Evolutionary conservation across 2,329 filamentous ascomycete genomes (phyloP).

Genomic region (Cladosporium austrohemisphaericum): DNA sequence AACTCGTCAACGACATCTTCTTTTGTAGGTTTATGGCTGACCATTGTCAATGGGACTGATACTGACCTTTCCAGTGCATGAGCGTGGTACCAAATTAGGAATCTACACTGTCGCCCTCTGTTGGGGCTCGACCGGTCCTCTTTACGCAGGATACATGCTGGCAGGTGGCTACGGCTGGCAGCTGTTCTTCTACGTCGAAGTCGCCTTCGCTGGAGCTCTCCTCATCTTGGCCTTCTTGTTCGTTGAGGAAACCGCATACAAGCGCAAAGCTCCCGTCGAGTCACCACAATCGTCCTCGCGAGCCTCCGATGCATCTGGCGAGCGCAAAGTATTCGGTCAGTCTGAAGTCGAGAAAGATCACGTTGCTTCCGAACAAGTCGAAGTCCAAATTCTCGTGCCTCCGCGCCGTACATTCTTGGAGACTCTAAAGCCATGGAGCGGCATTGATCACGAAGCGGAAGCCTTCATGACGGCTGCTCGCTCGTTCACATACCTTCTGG

Average conservation of each 20-base stretch:
- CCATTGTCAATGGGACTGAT: background rate
- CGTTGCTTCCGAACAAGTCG: slow-evolving; percentile 22
- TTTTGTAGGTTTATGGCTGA: slow-evolving; percentile 25
- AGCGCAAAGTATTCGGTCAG: slow-evolving; percentile 20
- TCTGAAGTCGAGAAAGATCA: slow-evolving; percentile 25
- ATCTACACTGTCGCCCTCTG: slow-evolving; percentile 60
- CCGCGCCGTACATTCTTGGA: slow-evolving; percentile 28
- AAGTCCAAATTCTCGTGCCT: slow-evolving; percentile 26
- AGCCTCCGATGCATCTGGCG: slow-evolving; percentile 8
- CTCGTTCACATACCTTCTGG: slow-evolving; percentile 36
- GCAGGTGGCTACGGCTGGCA: slow-evolving; percentile 54
- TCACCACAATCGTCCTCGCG: slow-evolving; percentile 12
- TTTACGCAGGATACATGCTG: slow-evolving; percentile 61
- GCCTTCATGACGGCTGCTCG: slow-evolving; percentile 36
- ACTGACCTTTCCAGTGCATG: slow-evolving; percentile 30
- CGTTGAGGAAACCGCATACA: slow-evolving; percentile 58
- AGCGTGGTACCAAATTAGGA: slow-evolving; percentile 50
- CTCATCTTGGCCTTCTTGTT: slow-evolving; percentile 53
- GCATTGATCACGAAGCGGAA: slow-evolving; percentile 32
- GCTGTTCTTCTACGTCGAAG: slow-evolving; percentile 59
- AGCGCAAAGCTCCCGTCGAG: slow-evolving; percentile 20
- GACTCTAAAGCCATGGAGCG: slow-evolving; percentile 34
- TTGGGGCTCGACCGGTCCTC: slow-evolving; percentile 53
- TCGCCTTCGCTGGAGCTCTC: slow-evolving; percentile 49
- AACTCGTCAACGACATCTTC: slow-evolving; percentile 49